Conservation (phyloP, 2,329 filamentous ascomycete species). For the Fusarium vanettenii region DNA sequence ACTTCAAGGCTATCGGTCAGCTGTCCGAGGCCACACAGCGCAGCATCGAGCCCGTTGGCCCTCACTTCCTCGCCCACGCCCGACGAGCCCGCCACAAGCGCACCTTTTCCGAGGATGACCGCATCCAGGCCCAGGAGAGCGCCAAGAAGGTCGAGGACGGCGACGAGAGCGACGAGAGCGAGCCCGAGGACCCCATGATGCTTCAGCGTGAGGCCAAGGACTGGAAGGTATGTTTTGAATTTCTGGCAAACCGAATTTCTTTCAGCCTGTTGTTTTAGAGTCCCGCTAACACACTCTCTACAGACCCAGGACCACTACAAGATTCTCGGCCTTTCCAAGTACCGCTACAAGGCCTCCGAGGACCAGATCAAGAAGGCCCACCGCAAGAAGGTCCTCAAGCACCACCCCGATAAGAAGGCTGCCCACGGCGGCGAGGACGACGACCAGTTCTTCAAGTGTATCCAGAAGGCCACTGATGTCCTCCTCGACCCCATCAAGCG, state of each 20-base stretch:
- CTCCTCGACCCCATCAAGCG: constrained; percentile 92
- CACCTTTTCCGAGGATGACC: constrained; percentile 98
- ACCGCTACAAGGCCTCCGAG: constrained; percentile 91
- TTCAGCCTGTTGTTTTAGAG: neutral
- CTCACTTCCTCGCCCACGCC: constrained; percentile 97
- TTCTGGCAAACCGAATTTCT: neutral
- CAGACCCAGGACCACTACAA: constrained; percentile 98
- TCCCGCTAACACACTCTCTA: neutral
- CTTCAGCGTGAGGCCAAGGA: constrained; percentile 95
- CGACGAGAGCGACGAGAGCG: constrained; percentile 90
- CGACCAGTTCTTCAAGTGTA: constrained; percentile 99
- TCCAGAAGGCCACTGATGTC: constrained; percentile 96
- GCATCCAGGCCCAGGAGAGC: constrained; percentile 93
- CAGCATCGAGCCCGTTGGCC: constrained; percentile 94
- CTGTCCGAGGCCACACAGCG: constrained; percentile 84
- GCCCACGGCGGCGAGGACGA: constrained; percentile 88
- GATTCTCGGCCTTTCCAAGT: constrained; percentile 91
- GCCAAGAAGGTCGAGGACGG: constrained; percentile 96
- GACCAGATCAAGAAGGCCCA: constrained; percentile 99
- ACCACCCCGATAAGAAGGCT: constrained; percentile 99
- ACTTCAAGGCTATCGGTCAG: constrained; percentile 86
- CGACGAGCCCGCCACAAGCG: constrained; percentile 95
- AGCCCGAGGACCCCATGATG: constrained; percentile 93
- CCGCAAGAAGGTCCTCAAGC: constrained; percentile 99
- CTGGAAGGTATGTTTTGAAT: constrained; percentile 81